These are phyloP conservation scores for Camelina sativa DNA, from an alignment of 345 rosid genomes.

Conservation along the genomic window DNA sequence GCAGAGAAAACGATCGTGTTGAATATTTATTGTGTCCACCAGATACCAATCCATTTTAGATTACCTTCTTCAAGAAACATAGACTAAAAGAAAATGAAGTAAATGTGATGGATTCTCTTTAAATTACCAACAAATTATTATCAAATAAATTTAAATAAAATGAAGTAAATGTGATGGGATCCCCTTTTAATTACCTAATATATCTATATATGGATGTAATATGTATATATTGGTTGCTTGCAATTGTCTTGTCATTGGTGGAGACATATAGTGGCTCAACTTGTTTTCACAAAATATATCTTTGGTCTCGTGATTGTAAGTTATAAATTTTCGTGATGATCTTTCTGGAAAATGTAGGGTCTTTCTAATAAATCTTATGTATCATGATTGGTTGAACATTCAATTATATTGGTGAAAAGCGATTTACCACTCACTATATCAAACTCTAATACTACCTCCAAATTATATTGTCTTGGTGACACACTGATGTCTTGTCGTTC, in stretches of 20 bases:
- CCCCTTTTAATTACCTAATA: background rate
- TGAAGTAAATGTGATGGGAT: constrained; percentile 9
- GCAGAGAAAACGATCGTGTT: constrained; percentile 26
- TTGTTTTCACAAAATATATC: constrained; percentile 12
- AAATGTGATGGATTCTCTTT: constrained; percentile 15
- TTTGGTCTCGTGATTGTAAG: constrained; percentile 21
- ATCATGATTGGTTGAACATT: constrained; percentile 29
- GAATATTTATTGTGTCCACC: constrained; percentile 8
- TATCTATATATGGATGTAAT: no score
- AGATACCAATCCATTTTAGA: background rate
- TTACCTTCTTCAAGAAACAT: constrained; percentile 10
- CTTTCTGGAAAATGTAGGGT: constrained; percentile 30
- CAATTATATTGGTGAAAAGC: constrained; percentile 25
- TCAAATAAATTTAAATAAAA: background rate
- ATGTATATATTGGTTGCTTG: background rate
- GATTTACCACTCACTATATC: constrained; percentile 10
- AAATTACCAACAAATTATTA: background rate
- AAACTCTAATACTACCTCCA: constrained; percentile 12
- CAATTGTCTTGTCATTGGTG: constrained; percentile 23
- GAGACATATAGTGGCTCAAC: constrained; percentile 31
- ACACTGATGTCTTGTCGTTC: background rate
- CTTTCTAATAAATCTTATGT: constrained; percentile 34
- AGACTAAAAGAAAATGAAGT: constrained; percentile 8
- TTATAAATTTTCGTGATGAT: constrained; percentile 21
- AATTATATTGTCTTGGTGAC: constrained; percentile 16